Percentiles rank a stretch among this genome's conserved stretches.
Evolutionary conservation across 2,329 filamentous ascomycete species (phyloP).

Genomic region (Stagonosporopsis cucurbitacearum): DNA sequence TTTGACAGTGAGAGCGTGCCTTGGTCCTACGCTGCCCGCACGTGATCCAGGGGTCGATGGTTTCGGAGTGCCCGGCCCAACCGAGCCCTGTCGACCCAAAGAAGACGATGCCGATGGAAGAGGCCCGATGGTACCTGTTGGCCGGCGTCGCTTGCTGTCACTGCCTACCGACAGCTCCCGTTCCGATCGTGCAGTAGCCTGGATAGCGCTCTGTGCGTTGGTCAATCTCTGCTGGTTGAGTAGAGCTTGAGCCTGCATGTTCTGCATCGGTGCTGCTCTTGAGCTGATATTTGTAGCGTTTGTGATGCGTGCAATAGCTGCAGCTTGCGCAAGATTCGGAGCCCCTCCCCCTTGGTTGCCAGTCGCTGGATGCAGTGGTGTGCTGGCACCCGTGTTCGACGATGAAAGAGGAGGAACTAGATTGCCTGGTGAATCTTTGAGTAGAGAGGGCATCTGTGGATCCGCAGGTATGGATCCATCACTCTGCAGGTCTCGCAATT

Average conservation of each 20-base stretch:
- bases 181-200: slow-evolving; percentile 48
- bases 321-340: slow-evolving; percentile 59
- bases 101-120: slow-evolving; percentile 62
- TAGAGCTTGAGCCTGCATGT: slow-evolving; percentile 47
- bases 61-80: slow-evolving; percentile 70
- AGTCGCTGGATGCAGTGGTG: slow-evolving; percentile 62
- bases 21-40: slow-evolving; percentile 66
- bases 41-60: slow-evolving; percentile 61
- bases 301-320: slow-evolving; percentile 53
- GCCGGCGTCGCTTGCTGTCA: slow-evolving; percentile 65
- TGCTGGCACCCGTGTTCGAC: slow-evolving; percentile 52
- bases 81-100: slow-evolving; percentile 64
- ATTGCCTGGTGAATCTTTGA: slow-evolving; percentile 57
- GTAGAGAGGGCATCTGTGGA: slow-evolving; percentile 64
- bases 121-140: slow-evolving; percentile 60
- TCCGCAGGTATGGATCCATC: slow-evolving; percentile 66
- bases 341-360: slow-evolving; percentile 62
- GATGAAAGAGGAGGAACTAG: slow-evolving; percentile 57
- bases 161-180: slow-evolving; percentile 62
- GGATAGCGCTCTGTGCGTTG: slow-evolving; percentile 42
- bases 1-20: slow-evolving; percentile 57
- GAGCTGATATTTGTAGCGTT: slow-evolving; percentile 44
- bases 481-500: slow-evolving; percentile 64
- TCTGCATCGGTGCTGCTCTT: slow-evolving; percentile 43
- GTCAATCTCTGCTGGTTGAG: slow-evolving; percentile 48